phyloP scores from a whole-genome alignment of 2,329 filamentous ascomycete species.

The Gnomoniopsis sp. region DNA sequence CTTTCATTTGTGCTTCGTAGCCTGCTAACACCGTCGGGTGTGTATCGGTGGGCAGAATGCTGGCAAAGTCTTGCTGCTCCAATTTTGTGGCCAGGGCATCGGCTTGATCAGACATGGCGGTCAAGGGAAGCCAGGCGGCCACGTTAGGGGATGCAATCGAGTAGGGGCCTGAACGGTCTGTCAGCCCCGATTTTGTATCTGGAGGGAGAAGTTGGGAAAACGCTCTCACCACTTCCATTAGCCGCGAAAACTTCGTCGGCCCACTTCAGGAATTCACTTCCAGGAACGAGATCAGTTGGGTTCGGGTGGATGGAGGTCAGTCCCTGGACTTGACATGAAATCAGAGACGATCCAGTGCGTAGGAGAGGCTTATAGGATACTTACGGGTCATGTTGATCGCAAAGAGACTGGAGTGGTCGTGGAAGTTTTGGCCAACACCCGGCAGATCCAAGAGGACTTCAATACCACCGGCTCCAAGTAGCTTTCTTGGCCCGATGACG shows the following conservation, averaged over 20 bases:
- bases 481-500: conserved; percentile 35
- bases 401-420: conserved; percentile 39
- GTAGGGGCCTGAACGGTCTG: conserved; percentile 23
- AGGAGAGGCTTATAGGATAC: too few species aligned
- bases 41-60: conserved; percentile 28
- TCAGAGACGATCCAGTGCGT: too few species aligned
- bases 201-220: conserved; percentile 3
- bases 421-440: conserved; percentile 46
- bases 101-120: conserved; percentile 29
- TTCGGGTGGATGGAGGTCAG: conserved; percentile 28
- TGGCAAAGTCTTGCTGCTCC: conserved; percentile 29
- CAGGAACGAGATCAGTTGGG: conserved; percentile 25
- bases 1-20: conserved; percentile 35
- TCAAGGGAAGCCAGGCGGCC: conserved; percentile 34
- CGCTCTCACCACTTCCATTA: conserved; percentile 24
- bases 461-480: conserved; percentile 41
- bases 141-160: conserved; percentile 32
- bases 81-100: conserved; percentile 30
- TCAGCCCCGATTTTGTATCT: neutral
- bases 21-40: conserved; percentile 33
- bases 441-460: conserved; percentile 38
- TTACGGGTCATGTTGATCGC: conserved; percentile 25
- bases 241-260: conserved; percentile 26
- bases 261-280: conserved; percentile 22
- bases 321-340: too few species aligned